These are phyloP conservation scores for Chlamydomonas reinhardtii DNA, from an alignment of 163 green algal genomes.

Conservation along the genomic window DNA sequence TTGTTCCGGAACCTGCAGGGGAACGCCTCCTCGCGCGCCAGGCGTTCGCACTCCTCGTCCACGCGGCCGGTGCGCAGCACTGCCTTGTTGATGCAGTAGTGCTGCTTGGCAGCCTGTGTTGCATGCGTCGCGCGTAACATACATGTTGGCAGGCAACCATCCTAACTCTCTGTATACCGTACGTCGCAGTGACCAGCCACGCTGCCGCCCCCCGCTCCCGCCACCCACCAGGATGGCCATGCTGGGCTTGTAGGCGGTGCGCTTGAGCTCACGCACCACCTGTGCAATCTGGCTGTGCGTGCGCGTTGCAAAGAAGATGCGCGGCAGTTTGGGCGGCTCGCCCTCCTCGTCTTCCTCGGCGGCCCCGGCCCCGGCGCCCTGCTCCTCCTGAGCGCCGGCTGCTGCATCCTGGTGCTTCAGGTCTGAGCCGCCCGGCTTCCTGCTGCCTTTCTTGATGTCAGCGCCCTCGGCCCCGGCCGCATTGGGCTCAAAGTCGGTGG, in stretches of 20 bases:
- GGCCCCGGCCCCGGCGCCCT: background rate
- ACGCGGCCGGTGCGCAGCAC: conserved; percentile 57
- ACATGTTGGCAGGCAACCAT: too few relatives aligned
- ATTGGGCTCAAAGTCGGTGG: too few relatives aligned
- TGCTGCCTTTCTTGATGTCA: too few relatives aligned
- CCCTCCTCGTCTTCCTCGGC: conserved; percentile 5
- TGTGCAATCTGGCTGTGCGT: conserved; percentile 84
- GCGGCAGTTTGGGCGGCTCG: conserved; percentile 22
- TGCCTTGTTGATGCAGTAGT: conserved; percentile 75
- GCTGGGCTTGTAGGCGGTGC: conserved; percentile 77
- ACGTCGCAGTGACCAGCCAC: too few relatives aligned
- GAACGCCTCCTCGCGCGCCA: conserved; percentile 65
- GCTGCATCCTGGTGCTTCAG: too few relatives aligned
- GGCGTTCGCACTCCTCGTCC: conserved; percentile 85
- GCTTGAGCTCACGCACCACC: conserved; percentile 87
- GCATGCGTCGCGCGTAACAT: too few relatives aligned
- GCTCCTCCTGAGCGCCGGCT: too few relatives aligned
- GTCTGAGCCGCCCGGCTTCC: too few relatives aligned
- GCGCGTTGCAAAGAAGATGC: conserved; percentile 92
- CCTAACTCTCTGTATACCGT: too few relatives aligned
- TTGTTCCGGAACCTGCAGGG: conserved; percentile 76
- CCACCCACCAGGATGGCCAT: conserved; percentile 85
- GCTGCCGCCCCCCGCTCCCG: too few relatives aligned
- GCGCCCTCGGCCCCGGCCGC: too few relatives aligned
- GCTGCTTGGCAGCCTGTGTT: conserved; percentile 58